Evolutionary conservation across 2,329 filamentous ascomycete genomes (phyloP).

Genomic region (Xylariaceae sp.): DNA sequence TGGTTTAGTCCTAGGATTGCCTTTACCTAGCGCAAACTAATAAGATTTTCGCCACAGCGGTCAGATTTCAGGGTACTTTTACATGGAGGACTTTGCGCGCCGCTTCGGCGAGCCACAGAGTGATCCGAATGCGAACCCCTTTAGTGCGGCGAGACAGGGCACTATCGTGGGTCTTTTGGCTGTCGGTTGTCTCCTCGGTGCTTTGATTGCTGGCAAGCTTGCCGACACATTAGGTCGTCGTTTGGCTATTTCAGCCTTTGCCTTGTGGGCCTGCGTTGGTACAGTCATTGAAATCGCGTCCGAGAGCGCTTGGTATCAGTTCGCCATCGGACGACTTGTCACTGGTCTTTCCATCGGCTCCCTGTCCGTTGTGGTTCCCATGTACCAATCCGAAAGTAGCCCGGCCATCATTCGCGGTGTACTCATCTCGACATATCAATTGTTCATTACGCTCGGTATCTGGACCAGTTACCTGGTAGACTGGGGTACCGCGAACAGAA

Average conservation of each 20-base stretch:
- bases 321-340: conserved; percentile 69
- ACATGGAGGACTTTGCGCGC: conserved; percentile 61
- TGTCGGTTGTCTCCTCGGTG: conserved; percentile 65
- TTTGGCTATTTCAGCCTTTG: conserved; percentile 66
- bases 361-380: conserved; percentile 68
- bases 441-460: conserved; percentile 74
- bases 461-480: conserved; percentile 65
- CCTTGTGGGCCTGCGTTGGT: conserved; percentile 68
- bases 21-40: neutral
- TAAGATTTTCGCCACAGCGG: conserved; percentile 49
- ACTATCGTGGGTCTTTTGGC: conserved; percentile 69
- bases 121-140: conserved; percentile 48
- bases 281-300: conserved; percentile 70
- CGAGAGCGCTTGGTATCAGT: conserved; percentile 63
- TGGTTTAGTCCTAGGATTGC: neutral
- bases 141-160: conserved; percentile 66
- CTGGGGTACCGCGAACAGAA: conserved; percentile 57
- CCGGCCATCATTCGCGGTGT: conserved; percentile 69
- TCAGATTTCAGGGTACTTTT: conserved; percentile 67
- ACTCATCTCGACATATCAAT: conserved; percentile 70
- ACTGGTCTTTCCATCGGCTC: conserved; percentile 71
- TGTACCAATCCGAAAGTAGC: conserved; percentile 73
- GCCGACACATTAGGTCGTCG: conserved; percentile 68
- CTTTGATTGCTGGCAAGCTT: conserved; percentile 64
- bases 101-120: conserved; percentile 58